A percentile compares a stretch with the other conserved stretches of the same genome.
Evolutionary conservation across 805 yeast genomes (phyloP).

Genomic region (Sugiyamaella americana): DNA sequence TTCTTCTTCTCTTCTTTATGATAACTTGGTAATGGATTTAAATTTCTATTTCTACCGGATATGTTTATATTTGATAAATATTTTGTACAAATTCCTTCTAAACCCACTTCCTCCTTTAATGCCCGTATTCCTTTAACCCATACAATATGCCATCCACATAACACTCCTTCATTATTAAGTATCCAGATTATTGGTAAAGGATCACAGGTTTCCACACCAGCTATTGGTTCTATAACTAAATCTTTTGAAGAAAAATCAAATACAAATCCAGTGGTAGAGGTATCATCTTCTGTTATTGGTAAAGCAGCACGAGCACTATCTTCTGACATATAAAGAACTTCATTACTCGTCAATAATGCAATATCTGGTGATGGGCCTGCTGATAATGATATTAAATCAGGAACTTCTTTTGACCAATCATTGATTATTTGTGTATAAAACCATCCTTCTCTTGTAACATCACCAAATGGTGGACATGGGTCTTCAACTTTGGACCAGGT

Average conservation of each 20-base stretch:
- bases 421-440: constrained; percentile 22
- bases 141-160: constrained; percentile 61
- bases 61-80: neutral
- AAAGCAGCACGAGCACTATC: constrained; percentile 69
- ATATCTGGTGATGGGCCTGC: constrained; percentile 64
- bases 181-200: constrained; percentile 64
- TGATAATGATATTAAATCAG: constrained; percentile 41
- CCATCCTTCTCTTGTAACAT: constrained; percentile 19
- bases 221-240: constrained; percentile 46
- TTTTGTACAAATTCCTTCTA: constrained; percentile 2
- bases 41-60: too few relatives aligned
- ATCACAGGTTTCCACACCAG: constrained; percentile 49
- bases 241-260: constrained; percentile 49
- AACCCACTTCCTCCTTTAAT: constrained; percentile 26
- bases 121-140: constrained; percentile 34
- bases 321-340: constrained; percentile 45
- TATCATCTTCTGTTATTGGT: constrained; percentile 61
- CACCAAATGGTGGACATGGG: constrained; percentile 30
- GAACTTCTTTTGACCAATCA: constrained; percentile 21
- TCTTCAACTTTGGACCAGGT: constrained; percentile 20
- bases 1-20: neutral
- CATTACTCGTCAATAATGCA: constrained; percentile 37
- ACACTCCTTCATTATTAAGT: constrained; percentile 55
- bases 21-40: neutral
- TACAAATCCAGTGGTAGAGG: constrained; percentile 64